phyloP scores from a whole-genome alignment of 768 basidiomycete species.

The Panus rudis region DNA sequence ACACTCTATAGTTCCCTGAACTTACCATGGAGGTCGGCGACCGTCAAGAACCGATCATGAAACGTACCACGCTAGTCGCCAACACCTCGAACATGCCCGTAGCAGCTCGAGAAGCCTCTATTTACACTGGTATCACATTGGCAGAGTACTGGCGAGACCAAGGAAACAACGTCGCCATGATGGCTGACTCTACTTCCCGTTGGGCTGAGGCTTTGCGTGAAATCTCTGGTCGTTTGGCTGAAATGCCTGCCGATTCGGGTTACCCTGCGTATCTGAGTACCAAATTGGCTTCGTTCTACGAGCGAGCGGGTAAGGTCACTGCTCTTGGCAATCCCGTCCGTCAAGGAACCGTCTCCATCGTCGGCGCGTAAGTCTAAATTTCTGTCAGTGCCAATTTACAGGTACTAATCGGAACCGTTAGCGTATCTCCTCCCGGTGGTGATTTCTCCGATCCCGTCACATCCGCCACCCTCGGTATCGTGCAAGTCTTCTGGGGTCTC shows the following conservation, averaged over 20 bases:
- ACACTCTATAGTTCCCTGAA: slow-evolving; percentile 62
- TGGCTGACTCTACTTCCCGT: slow-evolving; percentile 98
- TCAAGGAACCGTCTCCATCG: slow-evolving; percentile 93
- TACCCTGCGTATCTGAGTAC: slow-evolving; percentile 97
- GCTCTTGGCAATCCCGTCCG: slow-evolving; percentile 86
- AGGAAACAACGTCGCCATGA: slow-evolving; percentile 96
- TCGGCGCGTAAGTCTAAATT: slow-evolving; percentile 79
- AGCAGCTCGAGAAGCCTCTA: slow-evolving; percentile 97
- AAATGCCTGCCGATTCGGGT: slow-evolving; percentile 99
- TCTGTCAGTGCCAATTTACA: slow-evolving; percentile 7
- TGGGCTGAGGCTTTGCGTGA: slow-evolving; percentile 99
- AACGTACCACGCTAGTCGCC: slow-evolving; percentile 96
- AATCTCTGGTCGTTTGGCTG: slow-evolving; percentile 97
- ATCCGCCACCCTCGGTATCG: slow-evolving; percentile 94
- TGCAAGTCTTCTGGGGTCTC: slow-evolving; percentile 99
- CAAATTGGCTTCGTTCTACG: slow-evolving; percentile 96
- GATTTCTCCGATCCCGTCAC: slow-evolving; percentile 99
- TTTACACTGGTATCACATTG: slow-evolving; percentile 98
- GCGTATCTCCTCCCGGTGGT: slow-evolving; percentile 97
- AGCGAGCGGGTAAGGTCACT: slow-evolving; percentile 93
- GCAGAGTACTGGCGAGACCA: slow-evolving; percentile 99
- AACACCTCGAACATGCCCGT: slow-evolving; percentile 99
- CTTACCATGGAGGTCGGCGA: slow-evolving; percentile 87
- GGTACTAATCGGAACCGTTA: slow-evolving; percentile 26
- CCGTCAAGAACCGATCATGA: slow-evolving; percentile 99